Base-by-base conservation (phyloP, 2,329 filamentous ascomycete genomes). In the Colletotrichum cuscutae region DNA sequence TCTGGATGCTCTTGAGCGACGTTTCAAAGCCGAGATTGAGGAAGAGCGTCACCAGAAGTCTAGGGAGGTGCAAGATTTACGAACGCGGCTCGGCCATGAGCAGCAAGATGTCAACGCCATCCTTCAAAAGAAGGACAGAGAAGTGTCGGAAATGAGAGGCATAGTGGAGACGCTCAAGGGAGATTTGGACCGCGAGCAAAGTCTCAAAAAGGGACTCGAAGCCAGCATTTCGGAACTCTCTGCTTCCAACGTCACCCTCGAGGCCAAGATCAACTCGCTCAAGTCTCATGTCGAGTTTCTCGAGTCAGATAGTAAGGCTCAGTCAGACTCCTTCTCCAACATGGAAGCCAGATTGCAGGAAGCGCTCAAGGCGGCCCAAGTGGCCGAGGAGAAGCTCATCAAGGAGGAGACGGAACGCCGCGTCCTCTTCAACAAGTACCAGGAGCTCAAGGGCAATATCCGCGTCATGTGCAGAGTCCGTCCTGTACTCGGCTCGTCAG, bases 381-480 rank as follows among this genome's bases (percentile, higher is more conserved):
- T 90, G 46, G 91, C 94, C 1, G 91, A 93, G 69, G 91, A 94
- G 76, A 98, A 97, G 79, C 87, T 99, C 32, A 92, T 97, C 75
- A 94, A 93, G 78, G 97, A 98, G 80, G 97, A 99, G 83, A 97
- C 94, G 0, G 87, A 98, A 63, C 91, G 97, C 15, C 90, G 97
- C 26, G 96, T 97, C 77, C 89, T 99, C 0, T 98, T 98, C 86
- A 98, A 98, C 83, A 97, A 97, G 81, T 96, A 99, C 59, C 95
- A 99, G 81, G 97, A 99, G 80, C 89, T 99, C 72, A 98, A 98
- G 82, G 97, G 97, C 78, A 99, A 99, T 80, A 99, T 99, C 78
- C 93, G 97, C 24, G 97, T 99, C 76, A 99, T 99, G 90, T 98
- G 96, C 80, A 92, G 97, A 80, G 96, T 98, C 32, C 92, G 97